Conservation (phyloP, 345 rosid genomes). For the Eutrema heterophyllum region DNA sequence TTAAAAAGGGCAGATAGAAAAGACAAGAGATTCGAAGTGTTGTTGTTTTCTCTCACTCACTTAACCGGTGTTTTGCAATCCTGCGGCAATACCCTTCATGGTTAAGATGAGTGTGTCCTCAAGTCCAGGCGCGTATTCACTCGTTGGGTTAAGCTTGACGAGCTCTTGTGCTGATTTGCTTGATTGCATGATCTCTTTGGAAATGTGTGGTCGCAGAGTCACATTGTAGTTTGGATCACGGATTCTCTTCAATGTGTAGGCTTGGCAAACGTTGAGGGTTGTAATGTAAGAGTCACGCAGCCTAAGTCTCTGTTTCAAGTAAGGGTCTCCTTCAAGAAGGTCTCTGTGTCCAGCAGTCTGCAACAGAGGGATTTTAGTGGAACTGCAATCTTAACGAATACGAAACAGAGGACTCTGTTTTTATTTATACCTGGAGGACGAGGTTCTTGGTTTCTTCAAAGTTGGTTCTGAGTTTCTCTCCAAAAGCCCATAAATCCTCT, state of each 20-base stretch:
- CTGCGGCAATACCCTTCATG: slow-evolving; percentile 97
- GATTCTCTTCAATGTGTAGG: slow-evolving; percentile 87
- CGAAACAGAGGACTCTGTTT: slow-evolving; percentile 20
- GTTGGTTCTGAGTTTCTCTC: slow-evolving; percentile 59
- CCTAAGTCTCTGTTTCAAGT: slow-evolving; percentile 90
- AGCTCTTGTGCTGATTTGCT: slow-evolving; percentile 74
- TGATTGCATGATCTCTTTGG: slow-evolving; percentile 72
- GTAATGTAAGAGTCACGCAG: slow-evolving; percentile 96
- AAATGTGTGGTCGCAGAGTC: slow-evolving; percentile 68
- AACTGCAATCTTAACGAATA: neutral
- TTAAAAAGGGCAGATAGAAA: neutral
- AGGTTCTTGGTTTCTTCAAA: slow-evolving; percentile 82
- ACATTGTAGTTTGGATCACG: slow-evolving; percentile 83
- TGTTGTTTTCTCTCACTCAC: slow-evolving; percentile 8
- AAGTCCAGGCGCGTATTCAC: slow-evolving; percentile 88
- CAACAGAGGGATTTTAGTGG: neutral
- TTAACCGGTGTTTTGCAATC: slow-evolving; percentile 94
- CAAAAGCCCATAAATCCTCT: slow-evolving; percentile 68
- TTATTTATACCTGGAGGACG: slow-evolving; percentile 66
- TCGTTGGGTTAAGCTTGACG: slow-evolving; percentile 68
- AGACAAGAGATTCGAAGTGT: neutral
- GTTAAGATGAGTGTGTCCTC: slow-evolving; percentile 98
- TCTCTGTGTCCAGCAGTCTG: slow-evolving; percentile 95
- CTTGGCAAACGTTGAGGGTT: slow-evolving; percentile 90
- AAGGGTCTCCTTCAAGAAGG: slow-evolving; percentile 93